phyloP scores from a whole-genome alignment of 257 asterid species.

The Thymus mandschuricus region DNA sequence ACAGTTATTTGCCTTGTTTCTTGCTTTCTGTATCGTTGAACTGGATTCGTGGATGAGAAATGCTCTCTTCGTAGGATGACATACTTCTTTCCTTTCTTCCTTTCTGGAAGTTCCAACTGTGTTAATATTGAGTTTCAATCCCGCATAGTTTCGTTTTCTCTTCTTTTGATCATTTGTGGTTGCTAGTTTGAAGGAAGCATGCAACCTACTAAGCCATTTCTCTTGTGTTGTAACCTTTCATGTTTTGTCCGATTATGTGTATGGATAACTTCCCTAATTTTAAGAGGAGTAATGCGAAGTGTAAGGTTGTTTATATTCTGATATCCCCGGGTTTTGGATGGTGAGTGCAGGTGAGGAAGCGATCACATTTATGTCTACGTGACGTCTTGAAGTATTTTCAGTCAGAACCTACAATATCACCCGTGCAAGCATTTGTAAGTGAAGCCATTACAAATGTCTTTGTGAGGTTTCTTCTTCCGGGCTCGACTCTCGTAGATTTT shows the following conservation, averaged over 20 bases:
- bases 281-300: slow-evolving; percentile 7
- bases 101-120: neutral
- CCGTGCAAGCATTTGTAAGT: slow-evolving; percentile 68
- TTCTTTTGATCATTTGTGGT: neutral
- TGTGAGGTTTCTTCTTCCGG: slow-evolving; percentile 71
- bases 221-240: no score
- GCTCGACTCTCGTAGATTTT: neutral
- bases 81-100: no score
- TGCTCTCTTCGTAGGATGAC: neutral
- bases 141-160: neutral
- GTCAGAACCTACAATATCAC: slow-evolving; percentile 42
- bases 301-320: slow-evolving; percentile 10
- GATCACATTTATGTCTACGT: slow-evolving; percentile 63
- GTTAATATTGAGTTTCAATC: neutral
- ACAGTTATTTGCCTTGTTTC: neutral
- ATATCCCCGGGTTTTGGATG: slow-evolving; percentile 19
- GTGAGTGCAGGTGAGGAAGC: slow-evolving; percentile 69
- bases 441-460: slow-evolving; percentile 69
- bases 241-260: neutral
- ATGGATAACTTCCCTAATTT: neutral
- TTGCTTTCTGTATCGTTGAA: slow-evolving; percentile 14
- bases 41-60: no score
- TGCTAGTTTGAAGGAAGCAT: neutral
- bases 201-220: slow-evolving; percentile 14
- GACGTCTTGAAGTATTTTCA: slow-evolving; percentile 61